A percentile compares a stretch with the other conserved stretches of the same genome.
Evolutionary conservation across 495 filamentous ascomycete species (phyloP).

Genomic region (Aspergillus hancockii): DNA sequence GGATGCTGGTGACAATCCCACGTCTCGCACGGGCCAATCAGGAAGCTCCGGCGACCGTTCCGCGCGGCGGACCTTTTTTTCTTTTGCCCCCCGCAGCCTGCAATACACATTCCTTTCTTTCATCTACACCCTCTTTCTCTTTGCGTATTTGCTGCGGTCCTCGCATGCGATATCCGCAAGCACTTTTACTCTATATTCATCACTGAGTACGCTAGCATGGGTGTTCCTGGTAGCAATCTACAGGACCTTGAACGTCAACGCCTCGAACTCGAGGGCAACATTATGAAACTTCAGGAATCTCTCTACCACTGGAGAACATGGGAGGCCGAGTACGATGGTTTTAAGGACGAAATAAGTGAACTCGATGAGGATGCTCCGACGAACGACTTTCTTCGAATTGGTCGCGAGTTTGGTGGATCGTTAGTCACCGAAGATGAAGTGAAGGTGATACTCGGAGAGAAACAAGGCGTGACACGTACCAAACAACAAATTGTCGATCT

Average conservation of each 20-base stretch:
- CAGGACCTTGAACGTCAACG: slow-evolving; percentile 71
- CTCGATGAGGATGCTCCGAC: slow-evolving; percentile 50
- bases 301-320: slow-evolving; percentile 85
- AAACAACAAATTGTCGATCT: slow-evolving; percentile 67
- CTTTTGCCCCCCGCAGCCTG: slow-evolving; percentile 19
- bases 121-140: slow-evolving; percentile 8
- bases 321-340: slow-evolving; percentile 86
- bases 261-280: slow-evolving; percentile 70
- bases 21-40: slow-evolving; percentile 29
- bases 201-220: slow-evolving; percentile 27
- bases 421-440: slow-evolving; percentile 60
- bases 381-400: slow-evolving; percentile 53
- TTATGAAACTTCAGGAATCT: slow-evolving; percentile 71
- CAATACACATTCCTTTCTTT: slow-evolving; percentile 9
- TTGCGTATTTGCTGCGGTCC: not conserved
- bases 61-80: slow-evolving; percentile 28
- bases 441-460: slow-evolving; percentile 35
- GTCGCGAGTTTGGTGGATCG: slow-evolving; percentile 49
- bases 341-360: slow-evolving; percentile 73
- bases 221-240: slow-evolving; percentile 34
- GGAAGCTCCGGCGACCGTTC: slow-evolving; percentile 16
- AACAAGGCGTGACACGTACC: slow-evolving; percentile 32
- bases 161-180: not conserved
- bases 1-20: not conserved
- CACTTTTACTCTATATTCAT: not conserved